Percentiles rank a stretch among this genome's conserved stretches.
phyloP scores from a whole-genome alignment of 768 basidiomycete species.

The Lenzites betulinus region DNA sequence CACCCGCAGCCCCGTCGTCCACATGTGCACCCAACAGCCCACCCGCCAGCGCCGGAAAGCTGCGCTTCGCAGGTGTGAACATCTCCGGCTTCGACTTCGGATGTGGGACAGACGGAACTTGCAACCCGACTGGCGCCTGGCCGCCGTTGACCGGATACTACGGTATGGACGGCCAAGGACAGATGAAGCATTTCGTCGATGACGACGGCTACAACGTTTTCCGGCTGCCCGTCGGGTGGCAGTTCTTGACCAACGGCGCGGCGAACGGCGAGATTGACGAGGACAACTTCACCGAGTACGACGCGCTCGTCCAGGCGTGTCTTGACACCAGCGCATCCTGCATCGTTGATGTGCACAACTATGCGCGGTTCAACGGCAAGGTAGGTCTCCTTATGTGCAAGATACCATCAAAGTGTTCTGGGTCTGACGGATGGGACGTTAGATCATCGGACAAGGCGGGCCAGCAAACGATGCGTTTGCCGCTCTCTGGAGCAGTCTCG shows the following conservation, averaged over 20 bases:
- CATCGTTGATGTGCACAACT: conserved; percentile 60
- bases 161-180: conserved; percentile 29
- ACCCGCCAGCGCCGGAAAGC: conserved; percentile 23
- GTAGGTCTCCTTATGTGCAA: neutral
- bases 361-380: conserved; percentile 54
- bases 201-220: conserved; percentile 21
- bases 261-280: conserved; percentile 48
- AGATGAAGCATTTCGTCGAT: conserved; percentile 35
- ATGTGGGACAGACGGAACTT: conserved; percentile 44
- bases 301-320: conserved; percentile 49
- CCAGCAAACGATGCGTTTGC: conserved; percentile 44
- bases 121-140: conserved; percentile 37
- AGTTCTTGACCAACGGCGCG: conserved; percentile 38
- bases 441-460: conserved; percentile 43
- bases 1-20: conserved; percentile 9
- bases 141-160: conserved; percentile 53
- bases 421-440: neutral
- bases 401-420: neutral
- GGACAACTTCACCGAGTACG: conserved; percentile 43
- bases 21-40: conserved; percentile 11
- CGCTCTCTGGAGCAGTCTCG: conserved; percentile 44
- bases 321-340: conserved; percentile 42
- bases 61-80: conserved; percentile 50
- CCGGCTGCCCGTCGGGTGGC: conserved; percentile 20
- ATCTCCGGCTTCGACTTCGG: conserved; percentile 41